Percentiles rank a stretch among this genome's conserved stretches.
These are phyloP conservation scores for Aspergillaceae sp. DNA, from an alignment of 2,329 filamentous ascomycete species.

Conservation along the genomic window DNA sequence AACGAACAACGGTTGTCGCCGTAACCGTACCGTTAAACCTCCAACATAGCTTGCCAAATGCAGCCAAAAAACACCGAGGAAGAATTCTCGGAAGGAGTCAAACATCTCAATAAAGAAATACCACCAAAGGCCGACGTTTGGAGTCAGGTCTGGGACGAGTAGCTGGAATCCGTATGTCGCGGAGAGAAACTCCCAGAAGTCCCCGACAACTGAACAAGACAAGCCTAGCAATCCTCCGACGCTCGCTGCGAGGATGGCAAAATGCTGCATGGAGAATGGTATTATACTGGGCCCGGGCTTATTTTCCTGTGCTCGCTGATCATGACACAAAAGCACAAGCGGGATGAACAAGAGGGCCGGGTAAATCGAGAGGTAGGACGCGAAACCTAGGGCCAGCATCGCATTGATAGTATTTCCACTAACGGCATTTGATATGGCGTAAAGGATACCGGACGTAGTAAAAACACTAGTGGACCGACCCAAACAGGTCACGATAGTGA, in stretches of 20 bases:
- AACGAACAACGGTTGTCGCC: slow-evolving; percentile 77
- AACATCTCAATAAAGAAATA: slow-evolving; percentile 99
- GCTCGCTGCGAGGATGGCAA: slow-evolving; percentile 46
- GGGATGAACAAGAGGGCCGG: slow-evolving; percentile 80
- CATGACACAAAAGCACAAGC: slow-evolving; percentile 69
- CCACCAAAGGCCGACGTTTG: slow-evolving; percentile 97
- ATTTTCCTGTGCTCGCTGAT: slow-evolving; percentile 44
- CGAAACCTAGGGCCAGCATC: slow-evolving; percentile 76
- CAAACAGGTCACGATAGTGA: slow-evolving; percentile 83
- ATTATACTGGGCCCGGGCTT: slow-evolving; percentile 19
- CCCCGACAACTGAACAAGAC: slow-evolving; percentile 63
- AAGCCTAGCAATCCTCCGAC: slow-evolving; percentile 57
- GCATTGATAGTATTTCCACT: slow-evolving; percentile 63
- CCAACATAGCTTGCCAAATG: slow-evolving; percentile 86
- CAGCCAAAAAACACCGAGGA: slow-evolving; percentile 95
- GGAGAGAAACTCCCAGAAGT: slow-evolving; percentile 77
- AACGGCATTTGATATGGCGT: slow-evolving; percentile 73
- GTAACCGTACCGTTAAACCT: slow-evolving; percentile 72
- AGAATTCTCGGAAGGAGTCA: slow-evolving; percentile 93
- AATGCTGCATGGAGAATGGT: slow-evolving; percentile 49
- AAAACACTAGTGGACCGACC: slow-evolving; percentile 83
- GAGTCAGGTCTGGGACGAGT: slow-evolving; percentile 81
- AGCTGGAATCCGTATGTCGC: slow-evolving; percentile 92
- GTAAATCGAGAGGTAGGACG: slow-evolving; percentile 86
- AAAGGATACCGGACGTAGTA: slow-evolving; percentile 77